A percentile compares a stretch with the other conserved stretches of the same genome.
Evolutionary conservation across 768 basidiomycete genomes (phyloP).

Genomic region (Chalciporus piperatus): DNA sequence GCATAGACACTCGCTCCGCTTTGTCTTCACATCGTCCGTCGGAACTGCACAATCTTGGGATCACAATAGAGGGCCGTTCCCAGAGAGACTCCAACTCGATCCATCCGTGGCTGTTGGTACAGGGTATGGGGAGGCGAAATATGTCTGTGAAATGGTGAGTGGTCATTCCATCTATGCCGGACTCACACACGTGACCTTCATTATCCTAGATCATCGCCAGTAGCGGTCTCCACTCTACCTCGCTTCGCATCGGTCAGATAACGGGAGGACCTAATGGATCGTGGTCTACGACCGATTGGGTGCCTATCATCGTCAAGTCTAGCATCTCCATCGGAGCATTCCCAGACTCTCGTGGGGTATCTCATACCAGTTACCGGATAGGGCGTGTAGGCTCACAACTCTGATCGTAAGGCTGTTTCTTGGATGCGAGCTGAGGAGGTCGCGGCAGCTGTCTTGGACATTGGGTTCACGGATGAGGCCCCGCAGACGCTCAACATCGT

Average conservation of each 20-base stretch:
- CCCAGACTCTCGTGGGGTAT: constrained; percentile 34
- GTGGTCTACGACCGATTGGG: constrained; percentile 36
- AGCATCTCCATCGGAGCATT: constrained; percentile 27
- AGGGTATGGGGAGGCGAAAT: constrained; percentile 39
- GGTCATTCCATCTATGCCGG: constrained; percentile 8
- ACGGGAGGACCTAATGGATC: constrained; percentile 32
- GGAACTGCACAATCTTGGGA: constrained; percentile 23
- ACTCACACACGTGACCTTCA: no score
- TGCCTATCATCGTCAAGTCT: constrained; percentile 35
- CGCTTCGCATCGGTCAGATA: constrained; percentile 34
- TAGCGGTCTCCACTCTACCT: constrained; percentile 24
- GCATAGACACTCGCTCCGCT: constrained; percentile 9
- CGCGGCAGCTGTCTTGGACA: constrained; percentile 30
- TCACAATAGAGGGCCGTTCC: constrained; percentile 23
- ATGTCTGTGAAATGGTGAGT: constrained; percentile 35
- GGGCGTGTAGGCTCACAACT: not conserved
- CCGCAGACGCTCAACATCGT: constrained; percentile 35
- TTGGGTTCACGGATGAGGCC: constrained; percentile 22
- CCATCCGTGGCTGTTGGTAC: constrained; percentile 27
- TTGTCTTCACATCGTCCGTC: constrained; percentile 28
- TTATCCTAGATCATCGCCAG: constrained; percentile 19
- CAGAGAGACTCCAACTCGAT: constrained; percentile 34
- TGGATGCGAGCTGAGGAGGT: constrained; percentile 41
- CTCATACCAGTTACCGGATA: constrained; percentile 9
- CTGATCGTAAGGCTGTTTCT: constrained; percentile 19